Conservation (phyloP, 2,329 filamentous ascomycete genomes). For the Colletotrichum lentis region DNA sequence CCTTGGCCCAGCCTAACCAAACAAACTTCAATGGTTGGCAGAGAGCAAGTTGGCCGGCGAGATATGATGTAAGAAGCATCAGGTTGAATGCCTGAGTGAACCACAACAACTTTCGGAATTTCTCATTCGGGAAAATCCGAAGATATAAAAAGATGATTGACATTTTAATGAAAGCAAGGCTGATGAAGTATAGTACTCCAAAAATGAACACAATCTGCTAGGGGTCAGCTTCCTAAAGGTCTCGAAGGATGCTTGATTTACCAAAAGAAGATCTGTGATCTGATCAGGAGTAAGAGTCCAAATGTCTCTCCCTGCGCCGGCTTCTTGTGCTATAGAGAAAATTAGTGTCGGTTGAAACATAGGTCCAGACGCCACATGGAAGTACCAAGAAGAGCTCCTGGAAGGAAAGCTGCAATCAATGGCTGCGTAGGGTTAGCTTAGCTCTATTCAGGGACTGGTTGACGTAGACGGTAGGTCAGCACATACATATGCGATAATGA, state of each 20-base stretch:
- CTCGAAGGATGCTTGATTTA: not conserved
- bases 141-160: constrained; percentile 50
- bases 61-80: constrained; percentile 41
- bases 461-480: no score
- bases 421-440: no score
- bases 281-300: constrained; percentile 10
- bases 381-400: not conserved
- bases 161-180: constrained; percentile 47
- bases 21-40: constrained; percentile 53
- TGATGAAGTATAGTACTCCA: constrained; percentile 47
- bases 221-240: not conserved
- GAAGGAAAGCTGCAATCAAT: not conserved
- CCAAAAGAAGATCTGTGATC: not conserved
- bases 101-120: constrained; percentile 41
- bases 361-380: not conserved
- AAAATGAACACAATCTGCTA: constrained; percentile 46
- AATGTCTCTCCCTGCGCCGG: constrained; percentile 4
- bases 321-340: not conserved
- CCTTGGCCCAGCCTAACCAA: constrained; percentile 50
- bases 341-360: not conserved
- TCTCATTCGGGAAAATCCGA: constrained; percentile 45
- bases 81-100: constrained; percentile 31
- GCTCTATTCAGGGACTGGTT: no score
- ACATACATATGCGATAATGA: constrained; percentile 6
- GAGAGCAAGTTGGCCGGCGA: constrained; percentile 54